Conservation (phyloP, 306 rosid genomes). For the Begonia fuchsioides region DNA sequence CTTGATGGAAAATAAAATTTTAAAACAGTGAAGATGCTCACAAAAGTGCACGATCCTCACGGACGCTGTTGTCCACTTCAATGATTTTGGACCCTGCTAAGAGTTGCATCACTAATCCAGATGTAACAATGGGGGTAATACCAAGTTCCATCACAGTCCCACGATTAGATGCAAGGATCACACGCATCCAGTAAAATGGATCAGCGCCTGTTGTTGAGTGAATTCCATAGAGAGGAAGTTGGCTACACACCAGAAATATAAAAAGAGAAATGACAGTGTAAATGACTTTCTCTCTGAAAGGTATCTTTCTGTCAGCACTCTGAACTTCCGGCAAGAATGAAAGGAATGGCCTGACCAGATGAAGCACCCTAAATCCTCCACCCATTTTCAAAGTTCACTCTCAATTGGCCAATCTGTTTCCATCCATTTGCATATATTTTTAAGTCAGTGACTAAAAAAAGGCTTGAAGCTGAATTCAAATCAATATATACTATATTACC, state of each 20-base stretch:
- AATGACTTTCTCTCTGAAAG: conserved; percentile 85
- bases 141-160: conserved; percentile 92
- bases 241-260: no score
- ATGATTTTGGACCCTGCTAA: no score
- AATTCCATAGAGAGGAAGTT: no score
- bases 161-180: conserved; percentile 72
- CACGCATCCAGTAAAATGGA: conserved; percentile 95
- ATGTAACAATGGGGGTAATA: conserved; percentile 20
- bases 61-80: conserved; percentile 82
- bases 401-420: no score
- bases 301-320: conserved; percentile 74
- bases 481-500: no score
- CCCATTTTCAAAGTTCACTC: conserved; percentile 33
- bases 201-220: conserved; percentile 89
- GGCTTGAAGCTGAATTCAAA: no score
- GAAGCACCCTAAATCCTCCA: conserved; percentile 88
- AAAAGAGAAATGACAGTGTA: conserved; percentile 75
- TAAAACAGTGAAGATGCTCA: conserved; percentile 15
- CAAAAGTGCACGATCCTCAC: conserved; percentile 89
- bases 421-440: no score
- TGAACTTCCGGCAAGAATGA: no score
- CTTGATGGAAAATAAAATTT: no score
- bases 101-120: conserved; percentile 81
- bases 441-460: no score
- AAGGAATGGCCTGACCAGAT: conserved; percentile 77